Base-by-base conservation (phyloP, 108 stramenopile genomes). In the Conticribra weissflogii region DNA sequence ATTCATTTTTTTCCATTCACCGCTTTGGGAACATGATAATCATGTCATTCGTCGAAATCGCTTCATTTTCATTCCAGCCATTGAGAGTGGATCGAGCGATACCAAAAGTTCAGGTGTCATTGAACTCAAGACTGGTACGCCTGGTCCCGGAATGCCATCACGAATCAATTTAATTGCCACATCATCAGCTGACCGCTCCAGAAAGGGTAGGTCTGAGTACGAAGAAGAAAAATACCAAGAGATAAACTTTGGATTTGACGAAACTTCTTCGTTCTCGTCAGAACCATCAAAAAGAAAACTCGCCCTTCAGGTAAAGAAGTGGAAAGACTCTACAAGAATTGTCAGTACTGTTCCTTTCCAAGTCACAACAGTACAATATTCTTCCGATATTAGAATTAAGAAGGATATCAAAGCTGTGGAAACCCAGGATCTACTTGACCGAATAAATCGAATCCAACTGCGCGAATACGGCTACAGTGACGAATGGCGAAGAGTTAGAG, bases 301-400 rank as follows among this genome's bases (percentile, higher is more conserved):
- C 47, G 60, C 62, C 18, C 61, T 83, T 19, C 63, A 74, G 27
- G 54, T 75, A n/a, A 76, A 65, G 22, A 69, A 74, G 46, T 28
- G 54, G 4, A 44, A 51, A 24, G 57, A 65, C 53, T 59, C 64
- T 7, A 74, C 64, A 47, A 72, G 71, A 29, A 19, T 56, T 48
- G 54, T 56, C 31, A 33, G 68, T 17, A 59, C 30, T 44, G 61
- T 75, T 2, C 79, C 83, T 31, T n/a, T 84, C 48, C 79, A 81
- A 67, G 82, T 76, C 1, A 79, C 82, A 17, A 64, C 78, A 17
- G 48, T 83, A 23, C 69, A 79, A 9, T 80, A 71, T 50, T 76
- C 90, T 5, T 91, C 90, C 3, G 92, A 93, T 48, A 23, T 14
- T 1, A 65, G 92, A 19, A 91, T 93, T 30, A 93, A 94, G 59